Evolutionary conservation across 305 asterid genomes (phyloP).

Genomic region (Stenogyne calaminthoides): DNA sequence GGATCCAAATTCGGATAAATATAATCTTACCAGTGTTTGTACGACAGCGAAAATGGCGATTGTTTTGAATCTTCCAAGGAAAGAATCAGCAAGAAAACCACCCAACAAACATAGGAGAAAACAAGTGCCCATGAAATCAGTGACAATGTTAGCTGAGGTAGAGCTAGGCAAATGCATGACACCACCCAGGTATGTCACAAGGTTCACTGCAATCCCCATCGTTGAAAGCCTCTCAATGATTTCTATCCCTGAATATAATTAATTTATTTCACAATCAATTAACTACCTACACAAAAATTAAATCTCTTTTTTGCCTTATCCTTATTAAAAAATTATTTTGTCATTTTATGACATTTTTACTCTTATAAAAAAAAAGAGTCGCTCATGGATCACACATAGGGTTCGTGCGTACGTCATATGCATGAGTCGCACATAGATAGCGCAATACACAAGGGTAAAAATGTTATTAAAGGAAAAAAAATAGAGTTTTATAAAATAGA

Average conservation of each 20-base stretch:
- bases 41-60: conserved; percentile 52
- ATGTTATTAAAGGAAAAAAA: too few relatives aligned
- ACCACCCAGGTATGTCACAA: conserved; percentile 67
- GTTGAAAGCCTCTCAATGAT: conserved; percentile 72
- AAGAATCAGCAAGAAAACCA: conserved; percentile 72
- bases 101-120: conserved; percentile 66
- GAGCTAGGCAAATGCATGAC: conserved; percentile 72
- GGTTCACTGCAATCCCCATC: conserved; percentile 79
- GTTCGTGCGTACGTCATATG: too few relatives aligned
- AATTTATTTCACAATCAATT: too few relatives aligned
- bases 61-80: conserved; percentile 67
- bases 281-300: too few relatives aligned
- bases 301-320: too few relatives aligned
- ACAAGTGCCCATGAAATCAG: conserved; percentile 75
- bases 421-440: too few relatives aligned
- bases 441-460: too few relatives aligned
- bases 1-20: neutral
- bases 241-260: conserved; percentile 50
- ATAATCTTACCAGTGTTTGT: conserved; percentile 43
- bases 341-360: too few relatives aligned
- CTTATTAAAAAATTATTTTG: too few relatives aligned
- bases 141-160: conserved; percentile 60
- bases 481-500: too few relatives aligned
- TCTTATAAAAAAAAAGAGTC: too few relatives aligned
- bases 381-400: too few relatives aligned